A percentile compares a stretch with the other conserved stretches of the same genome.
These are phyloP conservation scores for Venturia nashicola DNA, from an alignment of 2,329 filamentous ascomycete species.

Conservation along the genomic window DNA sequence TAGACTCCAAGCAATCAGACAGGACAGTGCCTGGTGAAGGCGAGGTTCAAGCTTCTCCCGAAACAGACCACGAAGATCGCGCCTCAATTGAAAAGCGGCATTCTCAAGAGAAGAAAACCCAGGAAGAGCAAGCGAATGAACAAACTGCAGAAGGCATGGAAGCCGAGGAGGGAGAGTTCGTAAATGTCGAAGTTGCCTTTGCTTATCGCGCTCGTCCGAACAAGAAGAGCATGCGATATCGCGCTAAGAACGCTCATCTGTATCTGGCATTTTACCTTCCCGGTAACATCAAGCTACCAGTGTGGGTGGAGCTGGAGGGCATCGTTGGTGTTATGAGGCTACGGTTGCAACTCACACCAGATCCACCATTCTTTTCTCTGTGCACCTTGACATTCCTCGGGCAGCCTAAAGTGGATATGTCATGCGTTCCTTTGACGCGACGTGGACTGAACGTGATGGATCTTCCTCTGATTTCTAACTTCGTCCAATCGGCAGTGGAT, in stretches of 20 bases:
- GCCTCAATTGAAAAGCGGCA: conserved; percentile 21
- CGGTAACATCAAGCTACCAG: conserved; percentile 36
- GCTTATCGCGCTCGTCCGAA: conserved; percentile 56
- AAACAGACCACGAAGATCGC: conserved; percentile 23
- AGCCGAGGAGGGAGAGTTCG: conserved; percentile 64
- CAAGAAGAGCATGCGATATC: conserved; percentile 46
- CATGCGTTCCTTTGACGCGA: conserved; percentile 57
- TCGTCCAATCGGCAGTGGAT: conserved; percentile 62
- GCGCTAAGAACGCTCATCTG: conserved; percentile 61
- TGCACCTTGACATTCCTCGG: conserved; percentile 64
- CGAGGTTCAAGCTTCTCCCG: conserved; percentile 22
- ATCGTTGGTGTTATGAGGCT: conserved; percentile 59
- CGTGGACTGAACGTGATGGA: conserved; percentile 63
- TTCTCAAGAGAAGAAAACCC: conserved; percentile 23
- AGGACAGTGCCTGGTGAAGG: conserved; percentile 35
- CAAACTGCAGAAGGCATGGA: conserved; percentile 50
- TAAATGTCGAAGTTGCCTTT: conserved; percentile 65
- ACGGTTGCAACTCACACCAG: conserved; percentile 59
- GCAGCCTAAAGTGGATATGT: conserved; percentile 59
- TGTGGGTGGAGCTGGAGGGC: conserved; percentile 65
- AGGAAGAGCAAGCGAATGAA: conserved; percentile 19
- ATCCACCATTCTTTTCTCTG: conserved; percentile 65
- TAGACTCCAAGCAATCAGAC: conserved; percentile 36
- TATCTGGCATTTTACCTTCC: conserved; percentile 61
- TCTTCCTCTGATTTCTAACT: conserved; percentile 60